A percentile compares a stretch with the other conserved stretches of the same genome.
phyloP scores from a whole-genome alignment of 164 flowering plant genomes.

The Sedum album region DNA sequence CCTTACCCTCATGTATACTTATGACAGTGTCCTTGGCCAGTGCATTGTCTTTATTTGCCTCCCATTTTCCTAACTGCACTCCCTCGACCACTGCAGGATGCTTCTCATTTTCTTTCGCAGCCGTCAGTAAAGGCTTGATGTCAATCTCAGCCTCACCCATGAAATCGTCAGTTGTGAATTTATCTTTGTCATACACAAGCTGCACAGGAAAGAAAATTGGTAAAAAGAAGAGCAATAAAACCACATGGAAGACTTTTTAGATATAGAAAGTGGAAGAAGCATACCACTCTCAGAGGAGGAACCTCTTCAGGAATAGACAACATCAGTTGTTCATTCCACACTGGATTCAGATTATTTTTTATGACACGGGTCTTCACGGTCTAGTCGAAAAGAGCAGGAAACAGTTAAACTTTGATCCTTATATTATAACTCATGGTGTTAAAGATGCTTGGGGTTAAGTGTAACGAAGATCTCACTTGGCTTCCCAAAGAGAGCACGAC shows the following conservation, averaged over 20 bases:
- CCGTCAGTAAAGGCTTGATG: conserved; percentile 67
- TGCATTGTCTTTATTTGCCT: conserved; percentile 58
- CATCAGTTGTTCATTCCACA: conserved; percentile 91
- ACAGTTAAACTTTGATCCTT: not conserved
- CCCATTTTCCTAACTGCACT: conserved; percentile 63
- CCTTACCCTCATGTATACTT: conserved; percentile 40
- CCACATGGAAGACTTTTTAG: not conserved
- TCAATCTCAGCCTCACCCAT: conserved; percentile 97
- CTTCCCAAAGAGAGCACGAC: conserved; percentile 78
- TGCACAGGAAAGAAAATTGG: conserved; percentile 21
- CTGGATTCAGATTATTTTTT: conserved; percentile 83
- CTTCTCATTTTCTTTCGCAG: conserved; percentile 68
- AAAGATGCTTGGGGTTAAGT: not conserved
- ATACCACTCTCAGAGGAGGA: conserved; percentile 88
- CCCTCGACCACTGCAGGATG: conserved; percentile 28
- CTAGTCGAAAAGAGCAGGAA: conserved; percentile 33
- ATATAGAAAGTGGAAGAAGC: conserved; percentile 17
- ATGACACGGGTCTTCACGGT: conserved; percentile 90
- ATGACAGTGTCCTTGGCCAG: conserved; percentile 59
- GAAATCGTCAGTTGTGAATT: conserved; percentile 69
- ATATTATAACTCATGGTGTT: not conserved
- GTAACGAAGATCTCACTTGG: conserved; percentile 44
- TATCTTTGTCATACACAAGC: conserved; percentile 91
- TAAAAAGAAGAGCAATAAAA: not conserved
- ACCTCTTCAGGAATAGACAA: conserved; percentile 81